phyloP scores from a whole-genome alignment of 345 rosid genomes.

The Erysimum cheiranthoides region DNA sequence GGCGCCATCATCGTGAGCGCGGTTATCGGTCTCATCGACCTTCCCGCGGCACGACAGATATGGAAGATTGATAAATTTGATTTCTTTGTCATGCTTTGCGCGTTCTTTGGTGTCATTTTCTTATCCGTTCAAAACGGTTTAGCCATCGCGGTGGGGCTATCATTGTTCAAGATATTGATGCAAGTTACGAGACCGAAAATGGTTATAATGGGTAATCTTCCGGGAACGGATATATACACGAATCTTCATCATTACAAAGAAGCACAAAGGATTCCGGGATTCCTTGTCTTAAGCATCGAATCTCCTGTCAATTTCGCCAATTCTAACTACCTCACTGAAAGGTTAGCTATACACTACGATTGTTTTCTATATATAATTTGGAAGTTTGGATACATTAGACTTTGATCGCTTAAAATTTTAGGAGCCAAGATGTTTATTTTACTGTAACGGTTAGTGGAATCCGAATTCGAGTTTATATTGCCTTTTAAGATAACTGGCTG shows the following conservation, averaged over 20 bases:
- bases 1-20: slow-evolving; percentile 95
- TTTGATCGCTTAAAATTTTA: neutral
- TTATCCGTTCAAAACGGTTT: slow-evolving; percentile 87
- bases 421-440: neutral
- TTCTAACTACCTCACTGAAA: slow-evolving; percentile 80
- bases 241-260: slow-evolving; percentile 79
- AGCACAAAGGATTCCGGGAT: slow-evolving; percentile 69
- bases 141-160: slow-evolving; percentile 88
- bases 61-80: slow-evolving; percentile 96
- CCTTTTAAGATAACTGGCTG: neutral
- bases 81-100: slow-evolving; percentile 78
- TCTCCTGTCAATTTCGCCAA: slow-evolving; percentile 91
- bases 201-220: slow-evolving; percentile 77
- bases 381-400: neutral
- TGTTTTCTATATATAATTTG: too few species aligned
- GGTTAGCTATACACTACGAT: slow-evolving; percentile 56
- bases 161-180: slow-evolving; percentile 80
- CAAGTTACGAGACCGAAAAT: slow-evolving; percentile 88
- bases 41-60: slow-evolving; percentile 73
- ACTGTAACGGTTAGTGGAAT: neutral
- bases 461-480: neutral
- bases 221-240: slow-evolving; percentile 75
- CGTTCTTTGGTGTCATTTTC: slow-evolving; percentile 84
- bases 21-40: slow-evolving; percentile 88
- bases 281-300: slow-evolving; percentile 80